Base-by-base conservation (phyloP, 768 basidiomycete genomes). In the Porphyrellus cyaneotinctus region DNA sequence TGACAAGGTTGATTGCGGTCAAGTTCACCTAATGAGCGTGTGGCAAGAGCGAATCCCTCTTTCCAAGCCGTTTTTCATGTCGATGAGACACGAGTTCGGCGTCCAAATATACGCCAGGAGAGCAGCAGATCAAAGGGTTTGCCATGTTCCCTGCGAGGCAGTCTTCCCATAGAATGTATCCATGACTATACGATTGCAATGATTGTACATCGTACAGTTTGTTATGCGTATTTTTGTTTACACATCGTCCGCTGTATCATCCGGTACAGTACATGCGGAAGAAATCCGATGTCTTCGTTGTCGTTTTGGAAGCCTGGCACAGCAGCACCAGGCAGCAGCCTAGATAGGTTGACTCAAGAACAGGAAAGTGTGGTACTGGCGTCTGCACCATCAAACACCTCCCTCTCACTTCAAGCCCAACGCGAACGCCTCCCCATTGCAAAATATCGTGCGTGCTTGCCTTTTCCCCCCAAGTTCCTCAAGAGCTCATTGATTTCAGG, bases 301-400 rank as follows among this genome's bases (percentile, higher is more conserved):
- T 80, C 83, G 39, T 94, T 95, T 65, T 95, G 92, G 92, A 93
- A 91, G 67, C 93, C 93, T 6, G 93, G 93, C 15, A 87, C 90
- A 14, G 66, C 74, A 44, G 90, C 81, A 1, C 92, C 93, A 41
- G 94, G 93, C 4, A 94, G 91, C 62, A 84, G 82, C 22, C 80
- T 95, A 31, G 95, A 98, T 72, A 80, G 95, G 61, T 82, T 83
- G 22, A 78, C 87, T 5, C 87, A 89, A 62, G 76, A 78, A 20
- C 92, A 95, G 67, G 90, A 82, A 30, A 78, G 76, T 43, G 71
- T 93, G 9, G 69, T 92, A 17, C 78, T 36, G 15, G 7, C 82
- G 9, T 88, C 88, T 45, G 81, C 85, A 0, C 80, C 83, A 2
- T 65, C 74, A 22, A 75, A 77, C 38, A 70, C 76, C 22, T 74